These are phyloP conservation scores for Myxozyma sirexii DNA, from an alignment of 805 yeast species.

Conservation along the genomic window DNA sequence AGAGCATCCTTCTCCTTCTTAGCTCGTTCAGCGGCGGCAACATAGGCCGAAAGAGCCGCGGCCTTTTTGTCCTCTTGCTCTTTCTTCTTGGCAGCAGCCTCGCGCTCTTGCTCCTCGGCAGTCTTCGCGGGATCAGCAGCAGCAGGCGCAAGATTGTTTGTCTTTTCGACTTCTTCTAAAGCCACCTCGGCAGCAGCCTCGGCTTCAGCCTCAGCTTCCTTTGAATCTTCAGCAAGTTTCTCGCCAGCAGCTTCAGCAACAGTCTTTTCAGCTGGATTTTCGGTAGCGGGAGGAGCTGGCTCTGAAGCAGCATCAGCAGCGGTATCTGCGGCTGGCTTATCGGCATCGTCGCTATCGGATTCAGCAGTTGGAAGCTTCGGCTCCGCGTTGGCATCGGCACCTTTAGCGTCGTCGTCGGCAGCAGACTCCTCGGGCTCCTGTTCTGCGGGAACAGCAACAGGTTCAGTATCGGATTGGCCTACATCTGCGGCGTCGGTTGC, in stretches of 20 bases:
- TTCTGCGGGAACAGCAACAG: conserved; percentile 3
- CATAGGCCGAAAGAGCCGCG: conserved; percentile 16
- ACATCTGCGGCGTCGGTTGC: conserved; percentile 12
- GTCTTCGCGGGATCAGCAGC: conserved; percentile 7
- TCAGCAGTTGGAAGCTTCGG: conserved; percentile 1
- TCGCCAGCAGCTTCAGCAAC: conserved; percentile 11
- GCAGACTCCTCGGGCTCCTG: neutral
- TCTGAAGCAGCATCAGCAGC: neutral
- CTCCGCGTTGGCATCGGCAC: neutral
- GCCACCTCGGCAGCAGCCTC: conserved; percentile 15
- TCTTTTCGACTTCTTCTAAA: conserved; percentile 6
- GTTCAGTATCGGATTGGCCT: neutral
- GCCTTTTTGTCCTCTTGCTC: conserved; percentile 15
- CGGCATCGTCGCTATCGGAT: neutral
- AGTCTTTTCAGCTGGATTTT: neutral
- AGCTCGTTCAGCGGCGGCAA: conserved; percentile 20
- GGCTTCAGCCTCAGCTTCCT: conserved; percentile 14
- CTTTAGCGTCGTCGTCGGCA: neutral
- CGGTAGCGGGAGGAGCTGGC: neutral
- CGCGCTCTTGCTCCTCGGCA: conserved; percentile 6
- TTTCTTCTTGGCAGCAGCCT: conserved; percentile 10
- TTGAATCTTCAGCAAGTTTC: conserved; percentile 9
- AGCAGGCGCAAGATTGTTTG: conserved; percentile 1
- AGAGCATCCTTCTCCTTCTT: conserved; percentile 12
- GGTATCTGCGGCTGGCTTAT: neutral